Evolutionary conservation across 192 early-diverging fungal genomes (phyloP).

Genomic region (Gamsiella multidivaricata): DNA sequence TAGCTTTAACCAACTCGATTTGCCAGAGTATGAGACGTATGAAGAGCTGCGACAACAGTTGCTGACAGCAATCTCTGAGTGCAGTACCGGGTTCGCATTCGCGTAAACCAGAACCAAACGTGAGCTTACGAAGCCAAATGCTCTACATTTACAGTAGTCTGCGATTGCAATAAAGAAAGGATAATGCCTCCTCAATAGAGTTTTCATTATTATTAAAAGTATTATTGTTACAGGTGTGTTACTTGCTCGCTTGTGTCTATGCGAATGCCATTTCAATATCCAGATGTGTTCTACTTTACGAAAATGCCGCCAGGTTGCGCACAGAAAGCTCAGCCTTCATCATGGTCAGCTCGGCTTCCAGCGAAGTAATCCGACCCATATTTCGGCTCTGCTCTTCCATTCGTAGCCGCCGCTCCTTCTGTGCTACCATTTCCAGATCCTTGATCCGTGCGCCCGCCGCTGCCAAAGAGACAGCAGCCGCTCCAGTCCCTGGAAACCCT

Average conservation of each 20-base stretch:
- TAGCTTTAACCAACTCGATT: slow-evolving; percentile 98
- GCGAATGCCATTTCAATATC: background rate
- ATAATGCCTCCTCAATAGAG: too few species aligned
- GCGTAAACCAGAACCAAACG: too few species aligned
- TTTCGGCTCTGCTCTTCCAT: slow-evolving; percentile 37
- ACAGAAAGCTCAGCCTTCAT: slow-evolving; percentile 58
- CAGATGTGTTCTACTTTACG: background rate
- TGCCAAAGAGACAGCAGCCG: background rate
- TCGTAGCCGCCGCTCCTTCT: slow-evolving; percentile 39
- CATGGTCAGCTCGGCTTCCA: slow-evolving; percentile 58
- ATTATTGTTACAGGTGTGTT: too few species aligned
- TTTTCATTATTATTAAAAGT: too few species aligned
- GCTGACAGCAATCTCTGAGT: slow-evolving; percentile 91
- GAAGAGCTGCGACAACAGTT: slow-evolving; percentile 86
- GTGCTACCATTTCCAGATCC: slow-evolving; percentile 32
- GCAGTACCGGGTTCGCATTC: slow-evolving; percentile 92
- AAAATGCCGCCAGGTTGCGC: slow-evolving; percentile 35
- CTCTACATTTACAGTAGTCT: too few species aligned
- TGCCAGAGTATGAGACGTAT: slow-evolving; percentile 93
- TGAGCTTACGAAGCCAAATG: too few species aligned
- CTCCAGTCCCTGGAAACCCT: background rate
- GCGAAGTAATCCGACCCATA: slow-evolving; percentile 39
- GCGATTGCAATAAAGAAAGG: too few species aligned
- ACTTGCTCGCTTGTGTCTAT: background rate
- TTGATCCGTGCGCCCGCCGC: slow-evolving; percentile 20